Base-by-base conservation (phyloP, 2,329 filamentous ascomycete species). In the Dothiorella sarmentorum region DNA sequence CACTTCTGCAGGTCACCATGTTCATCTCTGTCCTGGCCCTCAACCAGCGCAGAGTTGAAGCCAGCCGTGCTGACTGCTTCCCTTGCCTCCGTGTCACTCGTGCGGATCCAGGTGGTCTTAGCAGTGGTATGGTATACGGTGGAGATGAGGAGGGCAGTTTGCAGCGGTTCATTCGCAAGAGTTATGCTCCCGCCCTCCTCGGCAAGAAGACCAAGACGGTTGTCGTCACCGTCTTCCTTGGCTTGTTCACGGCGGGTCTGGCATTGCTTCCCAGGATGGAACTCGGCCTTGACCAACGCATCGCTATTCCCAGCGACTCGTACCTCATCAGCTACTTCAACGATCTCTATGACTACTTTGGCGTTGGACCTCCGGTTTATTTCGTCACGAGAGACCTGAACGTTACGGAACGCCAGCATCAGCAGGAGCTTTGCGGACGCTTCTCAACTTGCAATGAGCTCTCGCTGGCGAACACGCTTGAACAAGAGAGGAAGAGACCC, bases 241-340 rank as follows among this genome's bases (percentile, higher is more conserved):
- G 90, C 1, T 72, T 97, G 15, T 92, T 99, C 67, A 89, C 93
- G 0, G 89, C 89, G 18, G 91, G 88, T 10, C 73, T 99, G 22
- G 91, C 92, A 1, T 78, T 99, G 29, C 82, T 97, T 15, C 95
- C 94, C 0, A 84, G 87, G 63, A 85, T 99, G 17, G 76, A 93
- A 65, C 84, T 99, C 40, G 94, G 94, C 0, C 80, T 99, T 26
- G 94, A 99, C 68, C 94, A 99, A 75, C 86, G 94, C 17, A 93
- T 97, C 57, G 94, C 94, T 10, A 89, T 99, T 60, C 94, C 94
- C 0, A 90, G 89, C 63, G 92, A 90, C 67, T 97, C 93, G 1
- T 99, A 99, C 71, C 79, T 99, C 52, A 96, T 99, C 62, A 85
- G 89, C 9, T 99, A 96, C 73, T 99, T 99, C 75, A 91, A 97